A percentile compares a stretch with the other conserved stretches of the same genome.
These are phyloP conservation scores for Metschnikowia vanudenii DNA, from an alignment of 805 yeast genomes.

Conservation along the genomic window DNA sequence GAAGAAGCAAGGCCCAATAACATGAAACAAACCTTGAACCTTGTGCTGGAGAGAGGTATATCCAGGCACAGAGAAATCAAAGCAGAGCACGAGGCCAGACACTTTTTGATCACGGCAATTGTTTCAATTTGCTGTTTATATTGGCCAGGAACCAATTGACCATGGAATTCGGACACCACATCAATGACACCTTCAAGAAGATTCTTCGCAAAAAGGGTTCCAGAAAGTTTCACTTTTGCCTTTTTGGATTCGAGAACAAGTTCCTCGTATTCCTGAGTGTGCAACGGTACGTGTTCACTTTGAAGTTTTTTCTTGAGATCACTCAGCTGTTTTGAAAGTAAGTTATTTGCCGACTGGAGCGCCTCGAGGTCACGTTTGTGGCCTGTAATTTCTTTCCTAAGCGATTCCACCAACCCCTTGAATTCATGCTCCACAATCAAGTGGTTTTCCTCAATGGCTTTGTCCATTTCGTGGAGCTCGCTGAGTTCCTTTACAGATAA, in stretches of 20 bases:
- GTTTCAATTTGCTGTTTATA: constrained; percentile 2
- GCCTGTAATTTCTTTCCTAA: constrained; percentile 4
- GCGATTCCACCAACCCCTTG: constrained; percentile 7
- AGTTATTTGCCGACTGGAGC: constrained; percentile 2
- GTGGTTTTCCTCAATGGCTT: constrained; percentile 49
- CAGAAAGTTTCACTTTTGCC: neutral
- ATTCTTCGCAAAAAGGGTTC: neutral
- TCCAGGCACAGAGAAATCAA: neutral
- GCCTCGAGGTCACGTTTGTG: constrained; percentile 2
- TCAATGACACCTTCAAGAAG: neutral
- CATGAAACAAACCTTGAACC: neutral
- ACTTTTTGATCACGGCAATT: neutral
- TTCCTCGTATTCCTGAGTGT: constrained; percentile 5
- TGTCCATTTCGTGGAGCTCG: constrained; percentile 50
- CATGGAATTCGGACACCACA: neutral
- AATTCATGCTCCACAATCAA: constrained; percentile 44
- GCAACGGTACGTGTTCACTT: neutral
- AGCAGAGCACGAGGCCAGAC: constrained; percentile 2
- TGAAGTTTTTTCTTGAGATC: constrained; percentile 4
- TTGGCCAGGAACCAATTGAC: constrained; percentile 5
- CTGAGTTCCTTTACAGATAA: constrained; percentile 44
- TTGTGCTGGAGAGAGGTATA: constrained; percentile 1
- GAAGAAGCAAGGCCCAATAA: neutral
- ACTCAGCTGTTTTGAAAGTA: constrained; percentile 3
- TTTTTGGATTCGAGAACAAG: constrained; percentile 5